Evolutionary conservation across 305 asterid genomes (phyloP).

Genomic region (Fraxinus sp.): DNA sequence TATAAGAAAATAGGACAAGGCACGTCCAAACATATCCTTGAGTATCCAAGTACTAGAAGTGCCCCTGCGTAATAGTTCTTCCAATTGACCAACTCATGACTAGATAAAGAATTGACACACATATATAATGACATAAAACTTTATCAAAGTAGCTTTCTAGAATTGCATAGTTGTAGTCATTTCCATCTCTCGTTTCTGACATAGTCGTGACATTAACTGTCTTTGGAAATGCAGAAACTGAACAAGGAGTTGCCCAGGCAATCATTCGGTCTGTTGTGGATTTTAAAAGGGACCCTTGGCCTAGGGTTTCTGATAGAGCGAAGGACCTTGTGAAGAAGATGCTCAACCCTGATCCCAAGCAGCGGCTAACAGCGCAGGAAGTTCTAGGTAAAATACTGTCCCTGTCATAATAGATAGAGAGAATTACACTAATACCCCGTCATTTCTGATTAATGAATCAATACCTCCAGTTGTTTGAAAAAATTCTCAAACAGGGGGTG

Average conservation of each 20-base stretch:
- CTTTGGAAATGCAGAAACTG: conserved; percentile 57
- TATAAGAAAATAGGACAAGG: background rate
- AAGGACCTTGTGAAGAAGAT: conserved; percentile 44
- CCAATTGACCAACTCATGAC: background rate
- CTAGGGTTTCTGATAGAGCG: conserved; percentile 78
- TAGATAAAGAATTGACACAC: background rate
- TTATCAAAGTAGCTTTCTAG: background rate
- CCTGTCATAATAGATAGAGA: background rate
- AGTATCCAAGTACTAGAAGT: background rate
- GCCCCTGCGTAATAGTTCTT: background rate
- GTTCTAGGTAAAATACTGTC: conserved; percentile 52
- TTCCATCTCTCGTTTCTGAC: background rate
- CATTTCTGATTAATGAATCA: background rate
- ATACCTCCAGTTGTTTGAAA: background rate
- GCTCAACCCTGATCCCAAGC: conserved; percentile 10
- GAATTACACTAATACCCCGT: background rate
- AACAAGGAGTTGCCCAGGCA: conserved; percentile 51
- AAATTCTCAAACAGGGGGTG: background rate
- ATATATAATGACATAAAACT: background rate
- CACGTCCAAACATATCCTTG: background rate
- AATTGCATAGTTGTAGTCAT: background rate
- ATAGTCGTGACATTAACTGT: background rate
- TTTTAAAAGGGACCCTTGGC: conserved; percentile 86
- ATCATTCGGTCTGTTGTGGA: conserved; percentile 64
- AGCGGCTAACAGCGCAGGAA: conserved; percentile 72